Conservation (phyloP, 495 filamentous ascomycete species). For the Aspergillus avenaceus region DNA sequence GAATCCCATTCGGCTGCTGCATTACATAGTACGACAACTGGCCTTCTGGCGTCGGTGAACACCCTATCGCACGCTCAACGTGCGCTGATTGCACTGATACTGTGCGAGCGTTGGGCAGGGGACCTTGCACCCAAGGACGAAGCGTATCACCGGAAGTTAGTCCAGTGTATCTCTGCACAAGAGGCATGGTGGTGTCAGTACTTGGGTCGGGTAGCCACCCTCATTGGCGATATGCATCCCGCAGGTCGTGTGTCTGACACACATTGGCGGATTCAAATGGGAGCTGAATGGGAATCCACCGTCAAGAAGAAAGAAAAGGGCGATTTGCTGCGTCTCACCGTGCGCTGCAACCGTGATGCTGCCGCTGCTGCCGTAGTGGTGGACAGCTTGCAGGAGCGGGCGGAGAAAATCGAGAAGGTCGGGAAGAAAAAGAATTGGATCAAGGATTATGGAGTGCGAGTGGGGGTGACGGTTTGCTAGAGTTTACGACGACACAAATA, state of each 20-base stretch:
- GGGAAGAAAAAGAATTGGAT: constrained; percentile 61
- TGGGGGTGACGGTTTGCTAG: constrained; percentile 12
- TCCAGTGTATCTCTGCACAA: constrained; percentile 34
- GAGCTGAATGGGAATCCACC: constrained; percentile 26
- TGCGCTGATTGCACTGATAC: constrained; percentile 61
- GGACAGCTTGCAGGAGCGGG: constrained; percentile 30
- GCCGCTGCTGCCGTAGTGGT: constrained; percentile 12
- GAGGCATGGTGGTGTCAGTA: constrained; percentile 57
- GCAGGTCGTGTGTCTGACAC: constrained; percentile 37
- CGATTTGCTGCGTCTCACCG: constrained; percentile 26
- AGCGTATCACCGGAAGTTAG: constrained; percentile 34
- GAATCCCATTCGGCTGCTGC: constrained; percentile 57
- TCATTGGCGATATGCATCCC: constrained; percentile 51
- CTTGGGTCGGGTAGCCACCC: constrained; percentile 47
- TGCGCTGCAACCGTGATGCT: constrained; percentile 20
- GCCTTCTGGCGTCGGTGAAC: constrained; percentile 59
- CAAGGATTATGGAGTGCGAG: constrained; percentile 20
- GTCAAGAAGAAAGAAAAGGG: constrained; percentile 20
- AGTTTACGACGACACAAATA: too few species aligned
- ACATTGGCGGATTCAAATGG: constrained; percentile 23
- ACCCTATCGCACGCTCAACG: constrained; percentile 67
- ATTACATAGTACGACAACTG: constrained; percentile 64
- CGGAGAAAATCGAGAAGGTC: constrained; percentile 47
- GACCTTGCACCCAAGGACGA: constrained; percentile 50
- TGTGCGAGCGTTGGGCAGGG: constrained; percentile 74